Conservation (phyloP, 2,329 filamentous ascomycete species). For the Ceratocystis lukuohia region DNA sequence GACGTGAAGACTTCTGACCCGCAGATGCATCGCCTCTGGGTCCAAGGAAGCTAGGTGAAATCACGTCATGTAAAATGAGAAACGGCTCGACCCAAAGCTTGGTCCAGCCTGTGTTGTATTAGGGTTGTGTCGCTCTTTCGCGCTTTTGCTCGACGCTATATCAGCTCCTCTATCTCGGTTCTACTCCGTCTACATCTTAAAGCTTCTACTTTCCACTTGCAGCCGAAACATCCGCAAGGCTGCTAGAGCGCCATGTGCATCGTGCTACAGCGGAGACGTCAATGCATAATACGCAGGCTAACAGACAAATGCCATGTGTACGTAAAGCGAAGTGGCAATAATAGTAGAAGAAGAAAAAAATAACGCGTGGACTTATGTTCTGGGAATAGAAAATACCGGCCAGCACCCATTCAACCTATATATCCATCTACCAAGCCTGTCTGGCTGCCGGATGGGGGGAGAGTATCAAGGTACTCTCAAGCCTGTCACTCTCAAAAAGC, state of each 20-base stretch:
- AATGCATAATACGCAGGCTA: background rate
- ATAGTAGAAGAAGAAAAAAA: background rate
- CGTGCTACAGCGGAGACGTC: background rate
- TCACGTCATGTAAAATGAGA: too few relatives aligned
- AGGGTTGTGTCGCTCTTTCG: background rate
- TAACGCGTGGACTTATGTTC: background rate
- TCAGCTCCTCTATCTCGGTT: background rate
- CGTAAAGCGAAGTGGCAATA: background rate
- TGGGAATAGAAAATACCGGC: too few relatives aligned
- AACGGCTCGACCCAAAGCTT: too few relatives aligned
- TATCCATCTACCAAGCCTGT: too few relatives aligned
- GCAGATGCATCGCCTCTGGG: too few relatives aligned
- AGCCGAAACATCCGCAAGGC: background rate
- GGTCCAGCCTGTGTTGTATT: too few relatives aligned
- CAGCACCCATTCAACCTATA: too few relatives aligned
- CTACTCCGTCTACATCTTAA: background rate
- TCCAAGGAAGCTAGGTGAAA: too few relatives aligned
- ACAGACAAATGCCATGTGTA: too few relatives aligned
- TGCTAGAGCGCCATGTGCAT: background rate
- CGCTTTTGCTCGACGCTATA: background rate
- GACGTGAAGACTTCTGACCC: too few relatives aligned
- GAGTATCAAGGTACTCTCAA: too few relatives aligned
- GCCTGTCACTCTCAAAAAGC: background rate
- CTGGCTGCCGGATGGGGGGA: too few relatives aligned
- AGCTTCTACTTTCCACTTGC: background rate